Evolutionary conservation across 2,329 filamentous ascomycete genomes (phyloP).

Genomic region (Eurotiales sp.): DNA sequence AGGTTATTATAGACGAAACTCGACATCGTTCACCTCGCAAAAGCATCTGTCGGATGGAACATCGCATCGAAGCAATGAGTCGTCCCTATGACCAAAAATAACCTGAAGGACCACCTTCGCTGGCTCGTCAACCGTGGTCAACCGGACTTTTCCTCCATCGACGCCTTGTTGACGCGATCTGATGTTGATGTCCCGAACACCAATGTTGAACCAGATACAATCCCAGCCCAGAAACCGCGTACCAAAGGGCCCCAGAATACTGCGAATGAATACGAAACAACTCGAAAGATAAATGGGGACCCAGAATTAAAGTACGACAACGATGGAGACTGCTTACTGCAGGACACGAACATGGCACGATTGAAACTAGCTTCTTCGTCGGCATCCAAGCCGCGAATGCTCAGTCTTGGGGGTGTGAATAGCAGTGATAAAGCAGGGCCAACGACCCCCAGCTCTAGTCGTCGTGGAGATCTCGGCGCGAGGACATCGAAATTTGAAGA

Average conservation of each 20-base stretch:
- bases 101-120: constrained; percentile 42
- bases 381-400: constrained; percentile 37
- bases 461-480: constrained; percentile 10
- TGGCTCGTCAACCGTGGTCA: constrained; percentile 44
- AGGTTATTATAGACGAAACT: not conserved
- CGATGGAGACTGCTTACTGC: constrained; percentile 25
- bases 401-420: constrained; percentile 27
- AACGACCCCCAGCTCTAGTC: constrained; percentile 20
- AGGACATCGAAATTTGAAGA: constrained; percentile 10
- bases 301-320: constrained; percentile 20
- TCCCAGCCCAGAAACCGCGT: not conserved
- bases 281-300: not conserved
- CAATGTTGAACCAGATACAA: not conserved
- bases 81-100: constrained; percentile 48
- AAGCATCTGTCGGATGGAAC: not conserved
- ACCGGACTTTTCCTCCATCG: constrained; percentile 30
- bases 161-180: constrained; percentile 22
- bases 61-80: constrained; percentile 19
- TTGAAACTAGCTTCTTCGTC: constrained; percentile 40
- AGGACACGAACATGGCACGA: constrained; percentile 40
- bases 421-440: constrained; percentile 19
- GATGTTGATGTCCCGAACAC: constrained; percentile 10
- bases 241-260: not conserved
- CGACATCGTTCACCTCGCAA: not conserved
- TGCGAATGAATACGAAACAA: not conserved